These are phyloP conservation scores for Cetradonia linearis DNA, from an alignment of 495 filamentous ascomycete genomes.

Conservation along the genomic window DNA sequence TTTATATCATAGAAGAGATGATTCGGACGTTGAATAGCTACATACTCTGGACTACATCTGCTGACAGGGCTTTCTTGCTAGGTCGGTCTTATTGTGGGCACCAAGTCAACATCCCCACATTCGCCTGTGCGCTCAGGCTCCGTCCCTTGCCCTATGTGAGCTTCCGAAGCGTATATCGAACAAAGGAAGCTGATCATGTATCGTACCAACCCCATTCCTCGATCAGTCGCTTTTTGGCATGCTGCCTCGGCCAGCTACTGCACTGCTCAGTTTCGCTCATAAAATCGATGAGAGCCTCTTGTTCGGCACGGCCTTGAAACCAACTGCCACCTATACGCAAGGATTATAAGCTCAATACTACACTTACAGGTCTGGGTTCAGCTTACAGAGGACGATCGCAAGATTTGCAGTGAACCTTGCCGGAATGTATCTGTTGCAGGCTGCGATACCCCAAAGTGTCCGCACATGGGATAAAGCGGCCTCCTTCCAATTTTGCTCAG, in stretches of 20 bases:
- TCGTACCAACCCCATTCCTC: slow-evolving; percentile 15
- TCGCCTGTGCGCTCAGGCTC: background rate
- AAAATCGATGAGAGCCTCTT: slow-evolving; percentile 4
- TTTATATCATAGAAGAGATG: no score
- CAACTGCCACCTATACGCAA: slow-evolving; percentile 9
- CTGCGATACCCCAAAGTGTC: slow-evolving; percentile 14
- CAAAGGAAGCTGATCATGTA: no score
- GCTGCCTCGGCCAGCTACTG: slow-evolving; percentile 14
- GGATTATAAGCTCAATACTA: background rate
- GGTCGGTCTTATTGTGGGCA: background rate
- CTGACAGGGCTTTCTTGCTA: background rate
- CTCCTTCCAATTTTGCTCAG: background rate
- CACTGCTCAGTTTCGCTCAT: slow-evolving; percentile 12
- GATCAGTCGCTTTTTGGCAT: slow-evolving; percentile 2
- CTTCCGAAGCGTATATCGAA: background rate
- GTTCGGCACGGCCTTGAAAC: slow-evolving; percentile 8
- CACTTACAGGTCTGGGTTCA: background rate
- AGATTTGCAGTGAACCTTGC: slow-evolving; percentile 11
- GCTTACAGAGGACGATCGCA: slow-evolving; percentile 12
- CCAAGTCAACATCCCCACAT: background rate
- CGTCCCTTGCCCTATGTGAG: background rate
- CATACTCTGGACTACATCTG: no score
- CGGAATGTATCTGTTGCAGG: slow-evolving; percentile 5
- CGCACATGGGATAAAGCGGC: slow-evolving; percentile 6
- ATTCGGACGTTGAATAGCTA: no score